These are phyloP conservation scores for Yamagishiella unicocca DNA, from an alignment of 139 green algal genomes.

Conservation along the genomic window DNA sequence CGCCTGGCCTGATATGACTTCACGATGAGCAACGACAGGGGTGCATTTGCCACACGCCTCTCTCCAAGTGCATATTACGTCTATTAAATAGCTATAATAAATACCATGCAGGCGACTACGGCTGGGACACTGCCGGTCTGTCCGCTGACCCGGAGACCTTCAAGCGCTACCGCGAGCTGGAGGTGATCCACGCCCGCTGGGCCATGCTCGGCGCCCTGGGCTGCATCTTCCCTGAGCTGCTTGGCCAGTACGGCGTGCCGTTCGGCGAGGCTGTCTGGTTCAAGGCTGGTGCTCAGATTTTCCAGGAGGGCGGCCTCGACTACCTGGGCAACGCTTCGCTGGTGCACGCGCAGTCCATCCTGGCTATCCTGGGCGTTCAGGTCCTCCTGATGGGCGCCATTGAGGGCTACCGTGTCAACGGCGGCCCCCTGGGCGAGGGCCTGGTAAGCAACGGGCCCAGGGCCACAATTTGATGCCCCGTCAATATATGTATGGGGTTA, in stretches of 20 bases:
- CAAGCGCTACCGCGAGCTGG: conserved; percentile 77
- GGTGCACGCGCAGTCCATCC: conserved; percentile 93
- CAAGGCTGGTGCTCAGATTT: conserved; percentile 85
- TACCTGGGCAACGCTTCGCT: conserved; percentile 83
- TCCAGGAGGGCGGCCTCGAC: conserved; percentile 78
- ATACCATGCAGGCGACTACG: conserved; percentile 92
- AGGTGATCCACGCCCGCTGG: conserved; percentile 89
- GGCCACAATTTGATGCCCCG: too few species aligned
- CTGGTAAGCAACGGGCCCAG: conserved; percentile 44
- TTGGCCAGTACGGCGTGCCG: conserved; percentile 68
- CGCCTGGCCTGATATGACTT: too few species aligned
- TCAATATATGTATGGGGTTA: too few species aligned
- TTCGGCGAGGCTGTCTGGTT: conserved; percentile 82
- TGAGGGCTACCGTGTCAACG: conserved; percentile 85
- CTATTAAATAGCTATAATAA: too few species aligned
- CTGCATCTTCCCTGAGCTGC: conserved; percentile 82
- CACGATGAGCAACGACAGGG: too few species aligned
- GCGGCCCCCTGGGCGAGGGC: conserved; percentile 72
- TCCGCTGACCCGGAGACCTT: conserved; percentile 97
- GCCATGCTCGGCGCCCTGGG: conserved; percentile 89
- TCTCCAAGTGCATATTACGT: too few species aligned
- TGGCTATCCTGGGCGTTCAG: conserved; percentile 90
- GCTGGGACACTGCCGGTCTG: conserved; percentile 94
- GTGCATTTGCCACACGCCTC: too few species aligned
- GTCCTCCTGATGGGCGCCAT: conserved; percentile 83